Conservation (phyloP, 495 filamentous ascomycete species). For the Amniculicola lignicola region DNA sequence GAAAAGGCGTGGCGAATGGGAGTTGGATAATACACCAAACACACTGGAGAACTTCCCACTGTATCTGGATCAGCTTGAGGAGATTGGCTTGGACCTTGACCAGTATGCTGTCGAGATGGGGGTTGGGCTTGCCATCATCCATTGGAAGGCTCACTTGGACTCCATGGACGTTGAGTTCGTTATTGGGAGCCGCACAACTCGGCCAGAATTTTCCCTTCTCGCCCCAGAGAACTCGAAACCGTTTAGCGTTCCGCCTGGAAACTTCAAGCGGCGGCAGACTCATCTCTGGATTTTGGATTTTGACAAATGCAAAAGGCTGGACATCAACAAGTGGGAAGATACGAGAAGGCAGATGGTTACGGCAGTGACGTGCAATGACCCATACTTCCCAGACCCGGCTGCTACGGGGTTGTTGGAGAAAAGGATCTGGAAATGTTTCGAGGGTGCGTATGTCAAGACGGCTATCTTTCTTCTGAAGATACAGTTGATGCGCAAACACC, state of each 20-base stretch:
- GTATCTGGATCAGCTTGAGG: neutral
- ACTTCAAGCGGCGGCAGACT: neutral
- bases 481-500: too few relatives aligned
- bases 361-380: neutral
- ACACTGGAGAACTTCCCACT: neutral
- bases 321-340: neutral
- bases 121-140: neutral
- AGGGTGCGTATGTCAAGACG: too few relatives aligned
- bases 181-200: too few relatives aligned
- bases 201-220: too few relatives aligned
- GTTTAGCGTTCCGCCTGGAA: neutral
- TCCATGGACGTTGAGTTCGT: too few relatives aligned
- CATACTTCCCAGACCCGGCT: too few relatives aligned
- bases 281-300: slow-evolving; percentile 2
- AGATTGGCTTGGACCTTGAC: neutral
- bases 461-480: too few relatives aligned
- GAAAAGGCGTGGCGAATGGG: neutral
- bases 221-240: neutral
- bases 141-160: too few relatives aligned
- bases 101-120: neutral
- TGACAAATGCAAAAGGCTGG: neutral
- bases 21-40: neutral
- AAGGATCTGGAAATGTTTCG: too few relatives aligned
- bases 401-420: too few relatives aligned
- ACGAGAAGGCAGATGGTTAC: neutral